Conservation (phyloP, 1,284 basidiomycete species). For the Neotropicomus parvogracilis region DNA sequence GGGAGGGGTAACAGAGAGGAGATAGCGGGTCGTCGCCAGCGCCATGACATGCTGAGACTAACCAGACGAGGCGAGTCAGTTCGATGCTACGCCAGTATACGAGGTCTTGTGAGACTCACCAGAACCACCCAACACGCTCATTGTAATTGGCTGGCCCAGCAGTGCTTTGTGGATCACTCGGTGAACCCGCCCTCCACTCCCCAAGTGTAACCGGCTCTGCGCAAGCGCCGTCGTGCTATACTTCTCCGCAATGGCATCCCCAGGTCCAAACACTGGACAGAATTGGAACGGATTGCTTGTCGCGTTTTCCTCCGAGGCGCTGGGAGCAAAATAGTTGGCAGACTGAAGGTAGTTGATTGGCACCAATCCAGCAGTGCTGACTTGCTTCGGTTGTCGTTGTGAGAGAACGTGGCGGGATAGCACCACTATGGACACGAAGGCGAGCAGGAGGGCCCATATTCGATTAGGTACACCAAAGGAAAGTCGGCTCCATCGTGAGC, state of each 20-base stretch:
- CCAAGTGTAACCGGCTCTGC: slow-evolving; percentile 75
- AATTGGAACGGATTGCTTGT: slow-evolving; percentile 75
- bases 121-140: slow-evolving; percentile 87
- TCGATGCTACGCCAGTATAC: not conserved
- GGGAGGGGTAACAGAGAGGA: slow-evolving; percentile 81
- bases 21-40: slow-evolving; percentile 89
- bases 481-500: slow-evolving; percentile 51
- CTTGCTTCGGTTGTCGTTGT: slow-evolving; percentile 34
- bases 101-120: slow-evolving; percentile 45
- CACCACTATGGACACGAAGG: slow-evolving; percentile 52
- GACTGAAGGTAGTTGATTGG: slow-evolving; percentile 62
- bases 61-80: slow-evolving; percentile 4
- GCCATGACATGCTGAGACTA: slow-evolving; percentile 90
- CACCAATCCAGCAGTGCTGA: slow-evolving; percentile 50
- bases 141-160: slow-evolving; percentile 82
- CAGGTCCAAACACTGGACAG: slow-evolving; percentile 83
- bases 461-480: slow-evolving; percentile 62
- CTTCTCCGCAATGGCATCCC: slow-evolving; percentile 72
- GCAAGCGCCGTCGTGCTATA: slow-evolving; percentile 77
- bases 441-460: slow-evolving; percentile 65
- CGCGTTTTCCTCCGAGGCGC: slow-evolving; percentile 48
- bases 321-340: slow-evolving; percentile 27
- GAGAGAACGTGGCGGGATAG: slow-evolving; percentile 61
- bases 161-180: slow-evolving; percentile 82
- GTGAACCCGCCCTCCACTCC: slow-evolving; percentile 82